Base-by-base conservation (phyloP, 2,329 filamentous ascomycete genomes). In the Apiospora aurea region DNA sequence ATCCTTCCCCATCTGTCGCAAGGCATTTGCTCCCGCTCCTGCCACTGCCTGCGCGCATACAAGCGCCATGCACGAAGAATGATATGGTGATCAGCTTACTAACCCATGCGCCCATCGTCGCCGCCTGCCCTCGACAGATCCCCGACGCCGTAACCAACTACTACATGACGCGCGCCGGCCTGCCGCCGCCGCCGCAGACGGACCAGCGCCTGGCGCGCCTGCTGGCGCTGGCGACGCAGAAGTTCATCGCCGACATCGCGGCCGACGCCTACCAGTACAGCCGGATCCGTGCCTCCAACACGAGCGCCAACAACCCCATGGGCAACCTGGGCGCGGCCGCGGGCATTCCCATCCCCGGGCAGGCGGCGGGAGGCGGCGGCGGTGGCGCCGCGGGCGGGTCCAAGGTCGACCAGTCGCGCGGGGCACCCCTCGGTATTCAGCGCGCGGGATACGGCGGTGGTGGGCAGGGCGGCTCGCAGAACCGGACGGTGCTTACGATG, bases 231-330 rank as follows among this genome's bases (percentile, higher is more conserved):
- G 96, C 96, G n/a, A 97, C 96, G 0, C 96, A 99, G 81, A 99
- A 99, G 81, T 99, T 99, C 87, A 94, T 99, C 78, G 95, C 96
- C 72, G 96, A 99, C 82, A 94, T 99, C 75, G 96, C 96, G 1
- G 95, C 96, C 72, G 96, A 99, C 82, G 95, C 96, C 2, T 99
- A 99, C 82, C 96, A 99, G 83, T 98, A 98, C 87, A 95, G 93
- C 73, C 94, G 96, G 70, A 98, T 99, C 79, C 92, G 96, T 53
- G 94, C 94, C n/a, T 96, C 94, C 29, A 97, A 96, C 72, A 91
- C 89, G 38, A 95, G 93, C 75, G 92, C 92, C 16, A 97, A 95
- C 81, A 98, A 97, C 82, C 93, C 94, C 0, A 95, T 98, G 91
- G 94, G 94, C 73, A 94, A 93, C 75, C 87, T 97, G 21, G 94